Percentiles rank a stretch among this genome's conserved stretches.
These are phyloP conservation scores for Suhomyces ambrosiae DNA, from an alignment of 1,139 yeast species.

Conservation along the genomic window DNA sequence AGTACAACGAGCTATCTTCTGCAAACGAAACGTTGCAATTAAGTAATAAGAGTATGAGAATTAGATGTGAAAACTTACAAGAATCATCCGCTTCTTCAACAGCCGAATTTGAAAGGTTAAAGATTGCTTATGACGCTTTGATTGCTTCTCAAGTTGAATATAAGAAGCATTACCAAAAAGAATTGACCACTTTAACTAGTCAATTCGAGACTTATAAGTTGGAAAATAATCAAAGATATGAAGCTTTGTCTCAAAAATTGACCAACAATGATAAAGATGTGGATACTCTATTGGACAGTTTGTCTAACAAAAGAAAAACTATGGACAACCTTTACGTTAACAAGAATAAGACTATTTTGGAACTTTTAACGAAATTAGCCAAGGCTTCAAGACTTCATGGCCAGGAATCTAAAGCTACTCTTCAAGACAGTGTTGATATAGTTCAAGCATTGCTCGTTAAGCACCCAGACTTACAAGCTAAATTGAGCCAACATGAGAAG, in stretches of 20 bases:
- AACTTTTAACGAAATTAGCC: constrained; percentile 47
- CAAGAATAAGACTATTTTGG: constrained; percentile 50
- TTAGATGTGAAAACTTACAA: constrained; percentile 51
- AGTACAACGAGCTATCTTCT: constrained; percentile 48
- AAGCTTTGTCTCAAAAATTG: constrained; percentile 31
- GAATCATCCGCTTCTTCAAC: constrained; percentile 49
- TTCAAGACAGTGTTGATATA: constrained; percentile 36
- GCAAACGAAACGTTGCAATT: constrained; percentile 48
- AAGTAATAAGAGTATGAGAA: constrained; percentile 51
- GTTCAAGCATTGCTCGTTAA: constrained; percentile 34
- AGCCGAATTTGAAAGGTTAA: constrained; percentile 58
- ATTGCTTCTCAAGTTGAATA: constrained; percentile 59
- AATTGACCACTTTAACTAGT: constrained; percentile 30
- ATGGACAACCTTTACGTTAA: constrained; percentile 49
- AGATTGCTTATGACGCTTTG: constrained; percentile 64
- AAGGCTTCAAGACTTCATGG: constrained; percentile 52
- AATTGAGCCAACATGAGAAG: constrained; percentile 30
- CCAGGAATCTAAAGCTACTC: constrained; percentile 41
- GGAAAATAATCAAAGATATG: constrained; percentile 35
- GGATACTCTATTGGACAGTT: constrained; percentile 45
- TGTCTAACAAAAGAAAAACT: constrained; percentile 42
- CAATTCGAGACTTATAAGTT: constrained; percentile 43
- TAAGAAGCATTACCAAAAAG: constrained; percentile 50
- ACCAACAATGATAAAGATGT: constrained; percentile 47
- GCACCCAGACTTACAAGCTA: constrained; percentile 41